These are phyloP conservation scores for Phaeolepiota aurea DNA, from an alignment of 768 basidiomycete genomes.

Conservation along the genomic window DNA sequence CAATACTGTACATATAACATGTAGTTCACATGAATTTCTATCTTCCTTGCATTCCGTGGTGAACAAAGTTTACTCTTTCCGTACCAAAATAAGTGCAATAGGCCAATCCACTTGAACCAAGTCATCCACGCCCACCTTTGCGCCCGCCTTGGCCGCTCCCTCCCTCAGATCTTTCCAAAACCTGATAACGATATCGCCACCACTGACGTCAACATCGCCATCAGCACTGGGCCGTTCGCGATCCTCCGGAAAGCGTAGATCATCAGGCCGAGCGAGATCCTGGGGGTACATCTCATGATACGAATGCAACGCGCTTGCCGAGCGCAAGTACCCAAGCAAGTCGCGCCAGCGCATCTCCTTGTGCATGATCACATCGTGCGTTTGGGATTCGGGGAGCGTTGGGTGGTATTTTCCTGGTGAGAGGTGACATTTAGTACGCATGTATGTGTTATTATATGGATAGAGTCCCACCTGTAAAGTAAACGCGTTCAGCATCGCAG, in stretches of 20 bases:
- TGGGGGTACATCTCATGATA: slow-evolving; percentile 57
- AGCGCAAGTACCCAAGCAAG: slow-evolving; percentile 60
- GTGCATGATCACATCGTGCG: slow-evolving; percentile 43
- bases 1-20: no score
- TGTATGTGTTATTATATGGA: background rate
- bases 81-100: slow-evolving; percentile 31
- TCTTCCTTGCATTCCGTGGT: no score
- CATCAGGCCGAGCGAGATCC: slow-evolving; percentile 29
- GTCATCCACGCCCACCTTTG: slow-evolving; percentile 26
- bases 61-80: slow-evolving; percentile 14
- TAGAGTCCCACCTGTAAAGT: slow-evolving; percentile 47
- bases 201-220: slow-evolving; percentile 19
- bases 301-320: slow-evolving; percentile 62
- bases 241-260: slow-evolving; percentile 28
- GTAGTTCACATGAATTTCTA: no score
- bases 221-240: background rate
- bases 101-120: slow-evolving; percentile 42
- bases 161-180: slow-evolving; percentile 51
- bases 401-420: slow-evolving; percentile 32
- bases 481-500: slow-evolving; percentile 39
- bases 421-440: background rate
- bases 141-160: slow-evolving; percentile 20
- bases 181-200: slow-evolving; percentile 58
- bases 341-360: slow-evolving; percentile 58
- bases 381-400: slow-evolving; percentile 18